Evolutionary conservation across 805 yeast species (phyloP), one percentile per base, ranked within the genome.

Genomic region (Cyberlindnera mrakii): DNA sequence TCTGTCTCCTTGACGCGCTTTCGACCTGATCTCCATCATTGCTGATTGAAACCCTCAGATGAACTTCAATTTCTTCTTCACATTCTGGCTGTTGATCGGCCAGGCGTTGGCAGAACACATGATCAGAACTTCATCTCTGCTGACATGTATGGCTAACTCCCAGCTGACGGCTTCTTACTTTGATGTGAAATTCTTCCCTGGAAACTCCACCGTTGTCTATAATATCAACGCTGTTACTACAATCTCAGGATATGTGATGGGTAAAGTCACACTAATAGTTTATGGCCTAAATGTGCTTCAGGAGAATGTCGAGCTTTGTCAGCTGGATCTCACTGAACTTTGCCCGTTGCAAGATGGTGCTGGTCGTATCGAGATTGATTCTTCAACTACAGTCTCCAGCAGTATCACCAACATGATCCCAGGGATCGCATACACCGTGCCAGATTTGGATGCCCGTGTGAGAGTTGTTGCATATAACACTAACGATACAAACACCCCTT

Each of bases 381-480:
- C 84, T 14, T 63, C 68, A 27, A 72, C 80, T 52, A 48, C 55
- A 5, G 50, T 88, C 9, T 59, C 70, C 10, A 23, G 46, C 2
- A 62, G 66, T 23, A 56, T 79, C 43, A 63, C 75, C 5, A 61
- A 65, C 11, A 64, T 73, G 46, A 75, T 93, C 45, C 99, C 99
- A 1, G 74, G 80, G 9, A 71, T 93, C 18, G 96, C 96, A 2
- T 93, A 80, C 65, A 80, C 91, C 1, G 75, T 93, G 42, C 99
- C 99, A 0, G 96, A 93, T 63, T 70, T 93, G 52, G 99, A 93
- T 59, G 99, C 96, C 4, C 76, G 85, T 48, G 96, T 90, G 25
- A 70, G 81, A 49, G 90, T 95, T 33, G 63, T 77, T 16, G 83
- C 84, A 4, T 78, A 80, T 59, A 61, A 76, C 29, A 57, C 65